Conservation (phyloP, 1,284 basidiomycete species). For the Lentinula novae-zelandiae region DNA sequence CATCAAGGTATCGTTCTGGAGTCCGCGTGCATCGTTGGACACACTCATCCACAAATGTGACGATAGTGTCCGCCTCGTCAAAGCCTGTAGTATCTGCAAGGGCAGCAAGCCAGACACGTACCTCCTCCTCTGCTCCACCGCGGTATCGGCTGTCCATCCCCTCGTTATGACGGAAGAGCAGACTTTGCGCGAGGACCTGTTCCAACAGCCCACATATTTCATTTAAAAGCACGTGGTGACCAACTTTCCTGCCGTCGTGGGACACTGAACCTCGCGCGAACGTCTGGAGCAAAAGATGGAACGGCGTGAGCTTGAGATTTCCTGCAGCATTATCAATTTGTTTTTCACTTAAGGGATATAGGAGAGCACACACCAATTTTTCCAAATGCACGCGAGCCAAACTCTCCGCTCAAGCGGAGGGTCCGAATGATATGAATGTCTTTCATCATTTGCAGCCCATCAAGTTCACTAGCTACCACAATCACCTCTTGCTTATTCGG, state of each 20-base stretch:
- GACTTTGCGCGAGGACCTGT: conserved; percentile 61
- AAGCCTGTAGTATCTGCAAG: neutral
- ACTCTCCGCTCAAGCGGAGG: conserved; percentile 70
- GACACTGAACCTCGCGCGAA: conserved; percentile 48
- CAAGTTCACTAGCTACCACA: conserved; percentile 19
- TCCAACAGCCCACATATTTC: conserved; percentile 41
- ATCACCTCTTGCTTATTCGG: neutral
- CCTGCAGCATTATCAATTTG: conserved; percentile 21
- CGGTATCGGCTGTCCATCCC: conserved; percentile 54
- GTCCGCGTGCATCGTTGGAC: conserved; percentile 81
- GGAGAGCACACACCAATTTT: conserved; percentile 52
- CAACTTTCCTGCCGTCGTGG: conserved; percentile 40
- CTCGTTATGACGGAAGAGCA: conserved; percentile 86
- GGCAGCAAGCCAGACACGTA: conserved; percentile 67
- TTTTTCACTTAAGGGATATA: neutral
- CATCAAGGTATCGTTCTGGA: conserved; percentile 85
- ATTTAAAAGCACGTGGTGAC: neutral
- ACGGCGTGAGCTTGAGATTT: conserved; percentile 45
- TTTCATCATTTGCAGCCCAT: conserved; percentile 54
- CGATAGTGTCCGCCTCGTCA: conserved; percentile 52
- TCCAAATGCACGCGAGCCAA: conserved; percentile 57
- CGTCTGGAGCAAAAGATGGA: conserved; percentile 67
- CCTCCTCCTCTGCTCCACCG: neutral
- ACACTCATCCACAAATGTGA: conserved; percentile 84
- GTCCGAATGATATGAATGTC: conserved; percentile 81